These are phyloP conservation scores for Brassica cretica DNA, from an alignment of 345 rosid species.

Conservation along the genomic window DNA sequence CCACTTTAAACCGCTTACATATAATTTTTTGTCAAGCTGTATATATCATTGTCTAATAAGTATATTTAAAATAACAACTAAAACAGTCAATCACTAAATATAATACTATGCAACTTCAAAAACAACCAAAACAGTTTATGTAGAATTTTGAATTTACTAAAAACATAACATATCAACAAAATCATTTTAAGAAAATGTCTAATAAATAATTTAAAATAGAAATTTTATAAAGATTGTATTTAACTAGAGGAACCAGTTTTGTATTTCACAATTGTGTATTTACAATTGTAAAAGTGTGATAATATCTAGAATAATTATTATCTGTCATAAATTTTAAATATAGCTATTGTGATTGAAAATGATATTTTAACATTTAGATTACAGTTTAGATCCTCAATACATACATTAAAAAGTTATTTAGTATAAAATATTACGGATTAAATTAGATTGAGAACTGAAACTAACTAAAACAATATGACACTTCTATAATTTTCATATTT, in stretches of 20 bases:
- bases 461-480: neutral
- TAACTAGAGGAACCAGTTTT: neutral
- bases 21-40: neutral
- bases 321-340: too few species aligned
- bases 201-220: neutral
- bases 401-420: neutral
- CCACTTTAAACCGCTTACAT: conserved; percentile 11
- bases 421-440: neutral
- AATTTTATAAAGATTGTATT: neutral
- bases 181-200: neutral
- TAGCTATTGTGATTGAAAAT: neutral
- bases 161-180: neutral
- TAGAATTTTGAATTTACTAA: neutral
- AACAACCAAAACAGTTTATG: neutral
- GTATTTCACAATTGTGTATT: neutral
- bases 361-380: neutral
- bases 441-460: neutral
- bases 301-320: neutral
- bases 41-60: neutral
- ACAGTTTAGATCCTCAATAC: neutral
- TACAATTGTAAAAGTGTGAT: neutral
- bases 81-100: neutral
- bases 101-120: neutral
- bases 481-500: neutral
- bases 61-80: neutral